phyloP scores from a whole-genome alignment of 495 filamentous ascomycete genomes.

The Annulohypoxylon maeteangense region DNA sequence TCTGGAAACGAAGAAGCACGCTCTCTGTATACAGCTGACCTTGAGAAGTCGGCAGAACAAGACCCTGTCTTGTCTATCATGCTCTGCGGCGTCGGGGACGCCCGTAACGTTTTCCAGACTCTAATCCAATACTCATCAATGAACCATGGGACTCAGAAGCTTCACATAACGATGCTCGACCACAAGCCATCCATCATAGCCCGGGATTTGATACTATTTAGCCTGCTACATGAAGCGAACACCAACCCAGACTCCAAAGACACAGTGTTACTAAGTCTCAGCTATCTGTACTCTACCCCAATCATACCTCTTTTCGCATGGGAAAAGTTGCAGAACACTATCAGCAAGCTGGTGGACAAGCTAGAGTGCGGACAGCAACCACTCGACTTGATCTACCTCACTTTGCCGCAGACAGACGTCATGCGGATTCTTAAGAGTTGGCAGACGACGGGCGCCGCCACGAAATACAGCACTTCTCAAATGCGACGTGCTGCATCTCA shows the following conservation, averaged over 20 bases:
- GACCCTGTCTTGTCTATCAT: constrained; percentile 45
- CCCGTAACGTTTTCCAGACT: constrained; percentile 49
- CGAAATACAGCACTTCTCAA: constrained; percentile 25
- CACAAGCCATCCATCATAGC: constrained; percentile 47
- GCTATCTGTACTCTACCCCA: constrained; percentile 44
- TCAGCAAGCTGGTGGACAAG: constrained; percentile 26
- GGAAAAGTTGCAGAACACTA: constrained; percentile 39
- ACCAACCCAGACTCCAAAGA: constrained; percentile 7
- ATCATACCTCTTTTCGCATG: constrained; percentile 46
- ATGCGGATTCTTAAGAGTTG: constrained; percentile 28
- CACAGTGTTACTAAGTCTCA: constrained; percentile 29
- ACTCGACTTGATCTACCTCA: constrained; percentile 29
- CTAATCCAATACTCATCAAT: constrained; percentile 20
- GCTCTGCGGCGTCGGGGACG: constrained; percentile 50
- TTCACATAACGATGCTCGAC: constrained; percentile 50
- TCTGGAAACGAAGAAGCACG: constrained; percentile 43
- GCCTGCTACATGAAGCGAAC: constrained; percentile 31
- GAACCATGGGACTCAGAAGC: constrained; percentile 32
- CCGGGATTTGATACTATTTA: constrained; percentile 44
- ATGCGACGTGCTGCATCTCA: constrained; percentile 10
- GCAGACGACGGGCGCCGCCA: constrained; percentile 28
- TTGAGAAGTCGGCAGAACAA: constrained; percentile 17
- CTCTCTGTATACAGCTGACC: constrained; percentile 39
- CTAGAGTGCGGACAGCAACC: constrained; percentile 26
- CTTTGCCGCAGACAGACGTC: constrained; percentile 11